Evolutionary conservation across 2,329 filamentous ascomycete species (phyloP), one percentile per base, ranked within the genome.

Genomic region (Beauveria bassiana): DNA sequence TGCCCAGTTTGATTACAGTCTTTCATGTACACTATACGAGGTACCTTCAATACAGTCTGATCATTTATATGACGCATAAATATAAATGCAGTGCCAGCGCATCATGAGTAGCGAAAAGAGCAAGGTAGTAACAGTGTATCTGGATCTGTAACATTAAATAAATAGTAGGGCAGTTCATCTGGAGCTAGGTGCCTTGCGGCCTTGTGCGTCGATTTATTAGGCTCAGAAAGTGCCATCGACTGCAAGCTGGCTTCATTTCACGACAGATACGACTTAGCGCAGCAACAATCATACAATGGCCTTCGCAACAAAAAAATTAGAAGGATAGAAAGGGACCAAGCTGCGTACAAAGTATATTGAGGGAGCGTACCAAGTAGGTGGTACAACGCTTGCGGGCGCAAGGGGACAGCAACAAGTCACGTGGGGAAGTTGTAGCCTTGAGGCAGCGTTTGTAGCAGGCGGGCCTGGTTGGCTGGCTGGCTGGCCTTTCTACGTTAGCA

Each of bases 401-500:
- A 46, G 40, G 47, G 47, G 14, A 50, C 20, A 58, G 54, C 42
- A 54, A 26, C 28, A 65, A 60, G 64, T 74, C 72, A 73, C 73
- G 73, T 75, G 73, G 61, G 1, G 1, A 38, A 64, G 66, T 66
- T 68, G 68, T 69, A 69, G 66, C 66, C 67, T 70, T 70, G 16
- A 42, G 56, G 56, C 56, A 34, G 34, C 22, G 56, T 22, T 31
- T 22, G 46, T 28, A 14, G 46, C 22, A 20, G 46, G 24, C 18
- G 28, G 46, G 56, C 22, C 24, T 43, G 56, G 68, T 66, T 66
- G 68, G 67, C 62, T 61, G 59, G 63, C 66, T 57, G 64, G 64
- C 65, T 64, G 65, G 66, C 64, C 64, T 65, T 68, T 70, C 68
- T 68, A 67, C 16, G 10, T 31, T 43, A 43, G 31, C 31, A 34